phyloP scores from a whole-genome alignment of 31 red algal species.

The Endocladia muricata region DNA sequence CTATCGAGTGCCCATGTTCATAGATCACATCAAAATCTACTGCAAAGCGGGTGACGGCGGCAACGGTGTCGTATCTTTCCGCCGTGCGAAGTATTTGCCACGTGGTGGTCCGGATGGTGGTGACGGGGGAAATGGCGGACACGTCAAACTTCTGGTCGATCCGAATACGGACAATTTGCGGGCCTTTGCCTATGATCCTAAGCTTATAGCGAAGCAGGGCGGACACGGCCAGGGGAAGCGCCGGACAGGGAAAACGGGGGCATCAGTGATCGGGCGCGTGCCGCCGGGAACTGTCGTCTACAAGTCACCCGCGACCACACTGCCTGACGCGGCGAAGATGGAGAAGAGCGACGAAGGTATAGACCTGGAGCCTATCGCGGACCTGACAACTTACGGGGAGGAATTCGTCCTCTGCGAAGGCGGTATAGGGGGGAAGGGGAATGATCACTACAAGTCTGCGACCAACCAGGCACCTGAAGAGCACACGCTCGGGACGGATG shows the following conservation, averaged over 20 bases:
- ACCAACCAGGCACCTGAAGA: conserved; percentile 68
- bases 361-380: conserved; percentile 56
- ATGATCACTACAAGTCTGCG: conserved; percentile 73
- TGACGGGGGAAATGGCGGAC: conserved; percentile 79
- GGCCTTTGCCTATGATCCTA: conserved; percentile 42
- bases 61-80: conserved; percentile 82
- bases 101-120: conserved; percentile 87
- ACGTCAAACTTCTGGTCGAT: conserved; percentile 67
- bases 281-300: conserved; percentile 87
- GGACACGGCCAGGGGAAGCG: conserved; percentile 68
- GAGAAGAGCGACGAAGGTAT: conserved; percentile 9
- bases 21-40: conserved; percentile 62
- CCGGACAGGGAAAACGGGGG: conserved; percentile 48
- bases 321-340: too few relatives aligned
- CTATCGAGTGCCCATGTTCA: too few relatives aligned
- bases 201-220: conserved; percentile 64
- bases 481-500: conserved; percentile 59
- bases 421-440: conserved; percentile 83
- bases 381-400: conserved; percentile 49
- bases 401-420: conserved; percentile 55
- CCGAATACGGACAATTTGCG: conserved; percentile 64
- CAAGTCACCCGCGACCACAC: conserved; percentile 2
- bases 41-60: conserved; percentile 83
- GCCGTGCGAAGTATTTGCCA: conserved; percentile 84
- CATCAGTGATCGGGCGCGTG: conserved; percentile 35